Base-by-base conservation (phyloP, 345 rosid genomes). In the Crucihimalaya himalaica region DNA sequence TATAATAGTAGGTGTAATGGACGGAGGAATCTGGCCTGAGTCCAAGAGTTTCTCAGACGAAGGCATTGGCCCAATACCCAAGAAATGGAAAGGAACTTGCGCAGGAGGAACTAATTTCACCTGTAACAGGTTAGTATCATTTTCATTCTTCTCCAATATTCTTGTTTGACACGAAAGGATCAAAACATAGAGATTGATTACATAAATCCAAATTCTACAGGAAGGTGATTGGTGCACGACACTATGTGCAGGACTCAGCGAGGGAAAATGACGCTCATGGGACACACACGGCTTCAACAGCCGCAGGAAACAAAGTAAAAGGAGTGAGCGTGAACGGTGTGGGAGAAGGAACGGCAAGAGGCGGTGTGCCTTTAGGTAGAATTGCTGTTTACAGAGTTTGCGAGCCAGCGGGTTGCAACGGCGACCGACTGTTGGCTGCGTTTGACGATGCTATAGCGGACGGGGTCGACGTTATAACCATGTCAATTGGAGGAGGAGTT, bases 381-480 rank as follows among this genome's bases (percentile, higher is more conserved):
- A 66, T 86, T n/a, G 84, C 93, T 15, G 70, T 63, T 11, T 88
- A 90, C 25, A 68, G 35, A 66, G 85, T 79, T 42, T 82, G 83
- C 3, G 28, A 29, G 60, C 5, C 35, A 8, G 0, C 3, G 8
- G 77, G 76, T 25, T 79, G 85, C 32, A 35, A 23, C 1, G 19
- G 54, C 1, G 54, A 2, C 4, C 40, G 32, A 6, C 14, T 79
- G 1, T 5, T 82, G 8, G 80, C 84, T 63, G 77, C 80, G 0
- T 71, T 77, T 34, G 80, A 77, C 16, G 80, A 77, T 48, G 80
- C 80, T 23, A 68, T 73, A 19, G 78, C 71, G 7, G 81, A 78
- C 45, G 78, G 98, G 0, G 98, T 93, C 15, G 88, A 93, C 45
- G 80, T 90, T 34, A 82, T 90, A 73, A 90, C 97, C 29, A 53